Evolutionary conservation across 495 filamentous ascomycete genomes (phyloP), one percentile per base, ranked within the genome.

Genomic region (Tuber umbilicatum): DNA sequence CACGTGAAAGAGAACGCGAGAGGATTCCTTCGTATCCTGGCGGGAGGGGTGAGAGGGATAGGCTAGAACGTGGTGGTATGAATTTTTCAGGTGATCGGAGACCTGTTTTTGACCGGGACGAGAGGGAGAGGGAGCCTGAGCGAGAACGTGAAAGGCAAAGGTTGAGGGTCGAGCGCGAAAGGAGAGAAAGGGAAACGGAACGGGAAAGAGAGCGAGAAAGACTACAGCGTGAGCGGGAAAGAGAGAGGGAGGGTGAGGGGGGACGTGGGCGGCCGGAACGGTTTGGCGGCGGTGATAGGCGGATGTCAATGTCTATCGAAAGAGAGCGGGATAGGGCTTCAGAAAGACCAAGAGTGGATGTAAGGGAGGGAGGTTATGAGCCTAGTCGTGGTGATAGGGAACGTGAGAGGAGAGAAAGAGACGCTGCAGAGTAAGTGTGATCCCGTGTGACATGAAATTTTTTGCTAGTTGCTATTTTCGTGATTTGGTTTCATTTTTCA

Each of bases 391-490:
- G 78, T 68, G 80, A 81, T 73, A 76, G 80, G 55, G 80, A 82
- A 27, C 78, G 79, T 50, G 78, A 80, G 45, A 80, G 82, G 68
- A 78, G 81, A 74, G 80, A 77, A 64, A 81, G 77, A 70, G 81
- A 81, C 45, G 81, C 81, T 64, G 77, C 77, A 70, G 81, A 82
- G 81, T 82, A 79, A 82, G 81, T 82, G 75, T 73, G 72, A 39
- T 72, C 76, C 47, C 47, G 47, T 27, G 47, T 55, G 47, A 55
- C 47, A 55, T 55, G 47, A 55, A 55, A 55, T 55, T 9, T 23
- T 23, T 55, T 23, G 23, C 35, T 45, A 38, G 41, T 74, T 68
- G 70, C 39, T 31, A 69, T 74, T 39, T 74, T 68, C 37, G 31
- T 76, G 41, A 27, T 38, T n/a, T 67, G 67, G 27, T 71, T 60